phyloP scores from a whole-genome alignment of 2,329 filamentous ascomycete species.

The Phyllosticta citribraziliensis region DNA sequence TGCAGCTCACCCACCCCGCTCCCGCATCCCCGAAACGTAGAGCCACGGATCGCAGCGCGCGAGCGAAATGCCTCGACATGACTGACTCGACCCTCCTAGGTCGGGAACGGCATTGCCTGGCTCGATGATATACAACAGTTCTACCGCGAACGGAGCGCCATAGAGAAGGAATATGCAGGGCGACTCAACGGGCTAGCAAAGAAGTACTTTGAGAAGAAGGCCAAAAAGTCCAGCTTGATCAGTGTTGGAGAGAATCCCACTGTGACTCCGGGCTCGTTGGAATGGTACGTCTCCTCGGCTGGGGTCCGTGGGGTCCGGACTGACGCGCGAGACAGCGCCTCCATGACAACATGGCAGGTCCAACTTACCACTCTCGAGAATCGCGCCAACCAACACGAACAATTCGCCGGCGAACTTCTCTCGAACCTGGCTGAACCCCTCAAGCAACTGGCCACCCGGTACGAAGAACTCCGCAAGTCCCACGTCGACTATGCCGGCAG shows the following conservation, averaged over 20 bases:
- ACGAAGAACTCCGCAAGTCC: constrained; percentile 86
- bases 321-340: constrained; percentile 51
- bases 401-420: constrained; percentile 68
- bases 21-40: neutral
- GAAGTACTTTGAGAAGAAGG: constrained; percentile 97
- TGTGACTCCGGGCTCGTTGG: constrained; percentile 89
- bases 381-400: constrained; percentile 80
- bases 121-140: constrained; percentile 95
- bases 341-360: constrained; percentile 91
- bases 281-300: constrained; percentile 49
- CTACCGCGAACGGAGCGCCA: constrained; percentile 85
- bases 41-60: neutral
- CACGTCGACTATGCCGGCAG: constrained; percentile 83
- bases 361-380: constrained; percentile 85
- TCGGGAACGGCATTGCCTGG: constrained; percentile 81
- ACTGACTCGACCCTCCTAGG: constrained; percentile 35
- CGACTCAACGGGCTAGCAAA: constrained; percentile 82
- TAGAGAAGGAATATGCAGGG: constrained; percentile 93
- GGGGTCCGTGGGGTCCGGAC: constrained; percentile 5
- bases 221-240: constrained; percentile 73
- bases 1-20: constrained; percentile 14
- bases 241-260: constrained; percentile 89
- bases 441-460: constrained; percentile 61
- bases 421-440: constrained; percentile 78
- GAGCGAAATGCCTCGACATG: neutral